These are phyloP conservation scores for Aureobasidium sp. DNA, from an alignment of 2,329 filamentous ascomycete species.

Conservation along the genomic window DNA sequence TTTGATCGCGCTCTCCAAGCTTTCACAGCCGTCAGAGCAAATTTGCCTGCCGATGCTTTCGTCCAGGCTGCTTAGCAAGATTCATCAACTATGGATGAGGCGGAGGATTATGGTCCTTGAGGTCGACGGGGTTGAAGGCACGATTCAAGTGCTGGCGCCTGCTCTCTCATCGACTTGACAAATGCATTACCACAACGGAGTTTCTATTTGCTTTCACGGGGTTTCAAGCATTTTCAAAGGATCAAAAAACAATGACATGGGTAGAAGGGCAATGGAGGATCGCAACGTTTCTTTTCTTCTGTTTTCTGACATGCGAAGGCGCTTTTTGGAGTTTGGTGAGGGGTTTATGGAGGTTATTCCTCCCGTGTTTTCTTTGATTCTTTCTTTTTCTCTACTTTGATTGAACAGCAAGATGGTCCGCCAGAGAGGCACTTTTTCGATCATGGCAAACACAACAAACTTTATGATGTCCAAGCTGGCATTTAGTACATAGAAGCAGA, in stretches of 20 bases:
- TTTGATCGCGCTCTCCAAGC: constrained; percentile 65
- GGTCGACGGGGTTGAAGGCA: not conserved
- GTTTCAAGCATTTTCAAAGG: constrained; percentile 5
- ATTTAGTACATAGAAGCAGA: not conserved
- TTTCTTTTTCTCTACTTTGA: not conserved
- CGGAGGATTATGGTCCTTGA: not conserved
- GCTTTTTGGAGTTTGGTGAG: not conserved
- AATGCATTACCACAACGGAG: constrained; percentile 4
- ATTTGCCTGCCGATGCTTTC: constrained; percentile 38
- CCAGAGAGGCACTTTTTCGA: not conserved
- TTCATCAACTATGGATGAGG: constrained; percentile 1
- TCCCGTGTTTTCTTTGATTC: not conserved
- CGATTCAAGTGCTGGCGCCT: not conserved
- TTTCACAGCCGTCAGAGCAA: constrained; percentile 66
- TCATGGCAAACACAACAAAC: not conserved
- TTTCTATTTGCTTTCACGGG: not conserved
- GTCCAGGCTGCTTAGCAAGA: constrained; percentile 16
- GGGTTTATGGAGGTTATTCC: not conserved
- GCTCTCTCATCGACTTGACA: not conserved
- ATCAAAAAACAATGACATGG: constrained; percentile 7
- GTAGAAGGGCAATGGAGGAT: not conserved
- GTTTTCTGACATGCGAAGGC: not conserved
- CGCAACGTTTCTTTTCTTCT: not conserved
- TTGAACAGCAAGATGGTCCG: not conserved
- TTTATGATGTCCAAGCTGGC: not conserved